Evolutionary conservation across 768 basidiomycete species (phyloP), one percentile per base, ranked within the genome.

Genomic region (Botryobasidium botryosum): DNA sequence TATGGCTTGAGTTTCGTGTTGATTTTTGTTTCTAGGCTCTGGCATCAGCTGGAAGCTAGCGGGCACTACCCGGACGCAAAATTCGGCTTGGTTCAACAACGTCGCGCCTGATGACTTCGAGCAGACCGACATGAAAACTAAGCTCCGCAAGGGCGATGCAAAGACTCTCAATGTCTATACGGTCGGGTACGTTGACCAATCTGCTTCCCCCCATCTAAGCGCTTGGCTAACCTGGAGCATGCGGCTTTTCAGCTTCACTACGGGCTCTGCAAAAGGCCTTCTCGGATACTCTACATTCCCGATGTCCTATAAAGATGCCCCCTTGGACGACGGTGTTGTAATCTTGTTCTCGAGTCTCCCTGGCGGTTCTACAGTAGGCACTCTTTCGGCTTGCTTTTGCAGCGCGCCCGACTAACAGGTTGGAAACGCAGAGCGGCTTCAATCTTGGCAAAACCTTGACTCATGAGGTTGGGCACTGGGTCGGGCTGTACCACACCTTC

Each of bases 201-300:
- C n/a, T n/a, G n/a, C n/a, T n/a, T n/a, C n/a, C n/a, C n/a, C n/a
- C n/a, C n/a, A n/a, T n/a, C n/a, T n/a, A n/a, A n/a, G n/a, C n/a
- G n/a, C n/a, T n/a, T n/a, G n/a, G n/a, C n/a, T n/a, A n/a, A n/a
- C n/a, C n/a, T n/a, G n/a, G n/a, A n/a, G n/a, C n/a, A n/a, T n/a
- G n/a, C n/a, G n/a, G n/a, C n/a, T n/a, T n/a, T n/a, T n/a, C n/a
- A n/a, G n/a, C n/a, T 51, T 40, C 47, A 47, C 4, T 18, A 20
- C 40, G 15, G 49, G 49, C 13, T 29, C 7, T 59, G 62, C 56
- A 58, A 35, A 17, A 29, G 55, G 57, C 10, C 53, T 61, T 8
- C 55, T 63, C 4, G 64, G 64, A 17, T 63, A 61, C 44, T 45
- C 64, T 12, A 63, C 64, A 3, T 65, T 64, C 52, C 66, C 63